Base-by-base conservation (phyloP, 345 rosid species). In the Rhizophora apiculata region DNA sequence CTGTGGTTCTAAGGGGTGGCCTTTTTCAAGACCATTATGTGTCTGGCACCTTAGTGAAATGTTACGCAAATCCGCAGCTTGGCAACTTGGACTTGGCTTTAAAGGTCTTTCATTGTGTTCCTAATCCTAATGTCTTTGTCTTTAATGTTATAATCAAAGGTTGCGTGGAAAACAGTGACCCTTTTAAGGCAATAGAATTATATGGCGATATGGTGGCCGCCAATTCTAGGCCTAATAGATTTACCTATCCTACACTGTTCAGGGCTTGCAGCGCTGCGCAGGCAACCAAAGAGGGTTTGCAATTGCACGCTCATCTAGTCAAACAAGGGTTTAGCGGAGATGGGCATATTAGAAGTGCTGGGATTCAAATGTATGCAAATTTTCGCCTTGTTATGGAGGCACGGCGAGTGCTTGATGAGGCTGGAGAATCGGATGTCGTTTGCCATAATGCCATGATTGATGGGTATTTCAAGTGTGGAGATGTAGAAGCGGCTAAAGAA, bases 311-410 rank as follows among this genome's bases (percentile, higher is more conserved):
- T 29, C 84, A 77, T 64, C 78, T 79, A 43, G 73, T 85, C 49
- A 85, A 85, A 72, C 71, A 9, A 5, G 86, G 89, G 53, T 46
- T 83, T 53, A 26, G 36, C 21, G 54, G 74, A 51, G 87, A 85
- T 59, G 67, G 51, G 69, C 85, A 85, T 39, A 63, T 85, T 2
- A 78, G 36, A 67, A 81, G 89, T 67, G 64, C 84, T 13, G 89
- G 81, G 52, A 85, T 85, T 74, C 82, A 78, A 53, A 85, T 85
- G 89, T 83, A 83, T 72, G 82, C 81, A 15, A 60, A 56, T 32
- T 79, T 77, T 69, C 77, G 84, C 4, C 34, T 37, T 2, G 37
- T 79, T 20, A 65, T 1, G 26, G 82, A 74, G 19, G 89, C 85
- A 3, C 64, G 84, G 60, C 63, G 64, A 32, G 22, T 83, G 77